Base-by-base conservation (phyloP, 1,139 yeast species). In the Kurtzmaniella quercitrusa region DNA sequence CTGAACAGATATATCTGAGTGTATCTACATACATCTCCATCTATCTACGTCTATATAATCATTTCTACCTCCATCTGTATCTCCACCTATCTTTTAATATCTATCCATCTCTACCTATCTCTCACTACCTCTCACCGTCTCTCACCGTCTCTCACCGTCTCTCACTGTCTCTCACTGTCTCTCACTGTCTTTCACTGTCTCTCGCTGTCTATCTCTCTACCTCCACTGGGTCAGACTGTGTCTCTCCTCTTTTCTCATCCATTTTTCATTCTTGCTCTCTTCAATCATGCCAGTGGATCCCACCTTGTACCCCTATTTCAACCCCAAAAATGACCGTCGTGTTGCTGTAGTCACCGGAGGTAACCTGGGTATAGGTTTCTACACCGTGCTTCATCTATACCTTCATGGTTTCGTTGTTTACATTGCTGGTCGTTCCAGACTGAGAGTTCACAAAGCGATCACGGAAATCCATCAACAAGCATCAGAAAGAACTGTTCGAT, bases 341-440 rank as follows among this genome's bases (percentile, higher is more conserved):
- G 82, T 85, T 2, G 90, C 85, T 0, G 62, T 87, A 6, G 79
- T 88, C 25, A 84, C 94, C 0, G 95, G 95, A 1, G 95, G 90
- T 5, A 85, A 83, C 55, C 74, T 84, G 39, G 95, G 95, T 0
- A 74, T 86, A 18, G 96, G 96, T 3, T 86, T 81, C 72, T 85
- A 69, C 58, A 84, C 94, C 0, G 86, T 78, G 3, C 65, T 87
- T 17, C 94, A 87, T 55, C 70, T 89, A 11, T 86, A 82, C 55
- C 66, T 86, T 43, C 96, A 87, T 55, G 96, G 96, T 0, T 85
- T 78, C 57, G 66, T 73, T 3, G 83, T 88, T 2, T 88, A 88
- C 56, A 66, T 87, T 44, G 87, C 84, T 1, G 93, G 95, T 1
- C 65, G 95, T 50, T 81, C 75, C 50, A 70, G 68, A 39, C 61